phyloP scores from a whole-genome alignment of 2,329 filamentous ascomycete genomes.

The Hirsutella thompsonii region DNA sequence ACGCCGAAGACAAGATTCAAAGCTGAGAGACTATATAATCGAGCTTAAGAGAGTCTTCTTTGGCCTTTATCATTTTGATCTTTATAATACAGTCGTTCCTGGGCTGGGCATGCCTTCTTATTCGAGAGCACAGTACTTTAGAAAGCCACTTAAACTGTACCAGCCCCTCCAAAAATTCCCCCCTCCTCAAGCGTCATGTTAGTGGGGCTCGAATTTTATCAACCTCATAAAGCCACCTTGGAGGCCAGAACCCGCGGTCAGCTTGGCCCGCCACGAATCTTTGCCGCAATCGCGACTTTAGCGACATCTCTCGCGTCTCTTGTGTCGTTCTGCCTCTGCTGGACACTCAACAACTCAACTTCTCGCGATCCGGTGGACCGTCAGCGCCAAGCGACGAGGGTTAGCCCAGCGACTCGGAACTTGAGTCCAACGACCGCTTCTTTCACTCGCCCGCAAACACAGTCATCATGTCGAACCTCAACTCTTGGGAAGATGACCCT shows the following conservation, averaged over 20 bases:
- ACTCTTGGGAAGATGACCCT: conserved; percentile 90
- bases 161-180: conserved; percentile 12
- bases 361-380: neutral
- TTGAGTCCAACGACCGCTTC: conserved; percentile 1
- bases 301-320: neutral
- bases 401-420: neutral
- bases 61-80: too few species aligned
- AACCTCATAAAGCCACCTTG: conserved; percentile 13
- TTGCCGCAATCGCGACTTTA: conserved; percentile 1
- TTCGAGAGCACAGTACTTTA: neutral
- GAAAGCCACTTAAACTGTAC: conserved; percentile 1
- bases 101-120: neutral
- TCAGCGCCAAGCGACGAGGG: neutral
- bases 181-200: conserved; percentile 18
- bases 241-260: conserved; percentile 5
- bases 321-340: too few species aligned
- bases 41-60: too few species aligned
- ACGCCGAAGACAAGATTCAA: too few species aligned
- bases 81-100: neutral
- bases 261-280: conserved; percentile 3
- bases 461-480: conserved; percentile 67
- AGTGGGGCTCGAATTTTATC: conserved; percentile 28
- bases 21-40: too few species aligned
- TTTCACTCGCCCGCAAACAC: neutral
- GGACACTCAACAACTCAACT: neutral